phyloP scores from a whole-genome alignment of 1,284 basidiomycete genomes.

The Microbotryum saponariae region DNA sequence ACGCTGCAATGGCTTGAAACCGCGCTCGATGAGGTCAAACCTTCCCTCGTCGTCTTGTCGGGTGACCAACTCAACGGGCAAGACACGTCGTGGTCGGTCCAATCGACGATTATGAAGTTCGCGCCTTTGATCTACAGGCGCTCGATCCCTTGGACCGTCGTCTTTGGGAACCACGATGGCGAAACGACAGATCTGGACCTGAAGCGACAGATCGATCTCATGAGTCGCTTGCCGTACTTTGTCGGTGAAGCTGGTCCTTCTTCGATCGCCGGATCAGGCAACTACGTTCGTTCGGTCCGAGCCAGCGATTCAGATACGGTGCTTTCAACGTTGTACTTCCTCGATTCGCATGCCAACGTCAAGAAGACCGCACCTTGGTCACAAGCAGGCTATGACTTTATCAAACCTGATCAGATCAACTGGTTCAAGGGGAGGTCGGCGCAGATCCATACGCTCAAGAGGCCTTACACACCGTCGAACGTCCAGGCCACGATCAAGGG shows the following conservation, averaged over 20 bases:
- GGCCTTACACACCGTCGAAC: slow-evolving; percentile 19
- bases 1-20: slow-evolving; percentile 60
- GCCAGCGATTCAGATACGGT: slow-evolving; percentile 47
- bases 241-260: slow-evolving; percentile 69
- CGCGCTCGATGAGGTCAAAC: slow-evolving; percentile 72
- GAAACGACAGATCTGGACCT: slow-evolving; percentile 54
- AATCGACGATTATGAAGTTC: slow-evolving; percentile 79
- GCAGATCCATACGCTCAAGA: slow-evolving; percentile 17
- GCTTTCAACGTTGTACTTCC: slow-evolving; percentile 80
- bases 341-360: slow-evolving; percentile 63
- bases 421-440: slow-evolving; percentile 29
- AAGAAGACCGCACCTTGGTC: slow-evolving; percentile 24
- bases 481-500: background rate
- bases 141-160: slow-evolving; percentile 75
- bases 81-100: slow-evolving; percentile 74
- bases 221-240: slow-evolving; percentile 76
- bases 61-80: slow-evolving; percentile 50
- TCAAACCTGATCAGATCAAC: slow-evolving; percentile 31
- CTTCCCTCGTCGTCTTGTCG: slow-evolving; percentile 69
- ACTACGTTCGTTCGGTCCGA: slow-evolving; percentile 49
- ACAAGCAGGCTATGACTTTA: slow-evolving; percentile 19
- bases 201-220: slow-evolving; percentile 47
- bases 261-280: slow-evolving; percentile 74
- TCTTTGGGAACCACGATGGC: slow-evolving; percentile 85
- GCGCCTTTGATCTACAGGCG: slow-evolving; percentile 65